Evolutionary conservation across 1,284 basidiomycete genomes (phyloP), one percentile per base, ranked within the genome.

Genomic region (Boletus sp.): DNA sequence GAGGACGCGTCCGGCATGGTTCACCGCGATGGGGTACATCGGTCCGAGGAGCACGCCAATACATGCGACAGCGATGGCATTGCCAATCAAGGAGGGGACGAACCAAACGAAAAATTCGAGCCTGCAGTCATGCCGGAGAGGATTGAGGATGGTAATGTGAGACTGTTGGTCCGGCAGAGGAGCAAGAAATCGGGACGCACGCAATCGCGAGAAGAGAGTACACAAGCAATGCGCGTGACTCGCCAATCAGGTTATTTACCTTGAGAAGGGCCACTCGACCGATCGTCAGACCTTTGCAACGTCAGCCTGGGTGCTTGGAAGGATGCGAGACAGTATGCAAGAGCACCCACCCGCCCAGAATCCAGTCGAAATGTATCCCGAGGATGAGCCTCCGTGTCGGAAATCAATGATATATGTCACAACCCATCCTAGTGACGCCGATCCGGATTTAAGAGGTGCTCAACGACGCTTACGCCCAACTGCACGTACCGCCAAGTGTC

Each of bases 51-150:
- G 67, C 21, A 87, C 57, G 17, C 85, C 86, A 54, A 87, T 77
- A 46, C 86, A 70, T 11, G 81, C 79, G 11, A 88, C 79, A 4
- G 80, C 79, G 16, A 87, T 68, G 1, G 84, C 85, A 44, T 78
- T 78, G 25, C 77, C 78, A 46, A 86, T 71, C 31, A 87, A 74
- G 7, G 79, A 81, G 0, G 83, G 84, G 1, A 85, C 81, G 40
- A 84, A 76, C 87, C 86, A 87, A 31, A 87, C 75, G 35, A 83
- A 68, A 47, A 87, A 67, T 64, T 86, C 82, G 23, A 84, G 73
- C 17, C 81, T 63, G 47, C n/a, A 5, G 25, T 7, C 4, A 6
- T 3, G 16, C 8, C 9, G 43, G 14, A 25, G n/a, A 6, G 43
- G 43, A 14, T n/a, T 19, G 25, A 46, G 44, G 25, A 19, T 25